A percentile compares a stretch with the other conserved stretches of the same genome.
These are phyloP conservation scores for Colletotrichum scovillei DNA, from an alignment of 2,329 filamentous ascomycete species.

Conservation along the genomic window DNA sequence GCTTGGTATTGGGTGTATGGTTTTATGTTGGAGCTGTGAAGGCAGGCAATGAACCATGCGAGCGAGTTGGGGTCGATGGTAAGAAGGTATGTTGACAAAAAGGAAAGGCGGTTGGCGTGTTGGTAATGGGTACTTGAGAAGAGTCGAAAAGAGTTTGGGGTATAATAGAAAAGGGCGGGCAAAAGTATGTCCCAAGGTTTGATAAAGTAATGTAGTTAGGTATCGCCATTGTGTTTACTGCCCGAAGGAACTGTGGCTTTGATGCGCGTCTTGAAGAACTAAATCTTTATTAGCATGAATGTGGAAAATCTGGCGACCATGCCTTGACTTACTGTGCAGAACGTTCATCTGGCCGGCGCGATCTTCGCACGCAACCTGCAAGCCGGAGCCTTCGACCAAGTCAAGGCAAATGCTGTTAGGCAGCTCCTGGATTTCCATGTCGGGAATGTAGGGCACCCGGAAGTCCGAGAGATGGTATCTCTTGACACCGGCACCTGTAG, in stretches of 20 bases:
- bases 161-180: constrained; percentile 28
- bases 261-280: constrained; percentile 57
- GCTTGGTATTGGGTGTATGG: neutral
- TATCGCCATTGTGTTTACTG: constrained; percentile 39
- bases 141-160: constrained; percentile 2
- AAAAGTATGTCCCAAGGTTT: neutral
- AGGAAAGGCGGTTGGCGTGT: constrained; percentile 22
- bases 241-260: constrained; percentile 46
- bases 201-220: neutral
- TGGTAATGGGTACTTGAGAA: constrained; percentile 1
- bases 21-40: neutral
- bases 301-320: neutral
- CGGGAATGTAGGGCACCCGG: constrained; percentile 80
- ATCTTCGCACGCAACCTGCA: constrained; percentile 74
- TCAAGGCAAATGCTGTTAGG: constrained; percentile 82
- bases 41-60: constrained; percentile 9
- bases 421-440: constrained; percentile 92
- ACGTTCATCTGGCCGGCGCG: constrained; percentile 67
- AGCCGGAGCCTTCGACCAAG: constrained; percentile 68
- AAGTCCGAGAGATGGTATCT: constrained; percentile 91
- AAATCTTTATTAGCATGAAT: constrained; percentile 40
- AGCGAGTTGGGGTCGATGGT: neutral
- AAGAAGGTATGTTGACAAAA: constrained; percentile 34
- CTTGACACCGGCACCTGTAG: constrained; percentile 65
- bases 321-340: constrained; percentile 60